Conservation (phyloP, 2,329 filamentous ascomycete genomes). For the Colletotrichum cordylinicola region DNA sequence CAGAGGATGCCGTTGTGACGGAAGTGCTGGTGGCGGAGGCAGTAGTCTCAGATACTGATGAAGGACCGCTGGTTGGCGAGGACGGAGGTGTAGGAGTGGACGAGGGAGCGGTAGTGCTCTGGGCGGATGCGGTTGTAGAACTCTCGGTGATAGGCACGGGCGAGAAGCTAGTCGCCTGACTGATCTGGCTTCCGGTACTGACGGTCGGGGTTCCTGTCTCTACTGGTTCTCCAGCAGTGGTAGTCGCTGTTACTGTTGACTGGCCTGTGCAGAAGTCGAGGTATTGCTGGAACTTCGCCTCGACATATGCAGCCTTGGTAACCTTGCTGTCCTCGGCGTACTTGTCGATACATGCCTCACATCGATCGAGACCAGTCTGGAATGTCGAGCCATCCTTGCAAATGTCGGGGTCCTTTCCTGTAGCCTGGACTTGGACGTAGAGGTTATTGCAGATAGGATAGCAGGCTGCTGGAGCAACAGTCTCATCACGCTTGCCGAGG, state of each 20-base stretch:
- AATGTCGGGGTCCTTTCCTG: constrained; percentile 53
- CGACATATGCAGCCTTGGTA: neutral
- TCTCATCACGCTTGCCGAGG: constrained; percentile 43
- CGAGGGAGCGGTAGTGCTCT: neutral
- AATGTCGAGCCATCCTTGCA: constrained; percentile 56
- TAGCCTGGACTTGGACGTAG: constrained; percentile 46
- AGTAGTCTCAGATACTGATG: neutral
- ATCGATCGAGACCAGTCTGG: constrained; percentile 36
- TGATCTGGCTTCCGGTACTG: constrained; percentile 21
- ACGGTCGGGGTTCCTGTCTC: neutral
- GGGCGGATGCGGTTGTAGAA: neutral
- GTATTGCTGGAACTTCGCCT: constrained; percentile 35
- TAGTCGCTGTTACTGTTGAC: constrained; percentile 20
- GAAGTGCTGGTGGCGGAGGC: neutral
- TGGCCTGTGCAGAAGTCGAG: constrained; percentile 48
- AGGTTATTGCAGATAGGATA: constrained; percentile 58
- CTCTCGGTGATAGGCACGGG: constrained; percentile 6
- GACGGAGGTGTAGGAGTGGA: neutral
- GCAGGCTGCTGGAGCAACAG: constrained; percentile 52
- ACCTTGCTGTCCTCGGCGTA: neutral
- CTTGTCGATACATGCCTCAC: constrained; percentile 45
- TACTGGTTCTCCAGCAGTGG: constrained; percentile 31
- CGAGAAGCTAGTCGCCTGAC: neutral
- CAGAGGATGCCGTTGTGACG: neutral
- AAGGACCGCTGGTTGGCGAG: neutral